phyloP scores from a whole-genome alignment of 1,284 basidiomycete species.

The Ustilago crameri region DNA sequence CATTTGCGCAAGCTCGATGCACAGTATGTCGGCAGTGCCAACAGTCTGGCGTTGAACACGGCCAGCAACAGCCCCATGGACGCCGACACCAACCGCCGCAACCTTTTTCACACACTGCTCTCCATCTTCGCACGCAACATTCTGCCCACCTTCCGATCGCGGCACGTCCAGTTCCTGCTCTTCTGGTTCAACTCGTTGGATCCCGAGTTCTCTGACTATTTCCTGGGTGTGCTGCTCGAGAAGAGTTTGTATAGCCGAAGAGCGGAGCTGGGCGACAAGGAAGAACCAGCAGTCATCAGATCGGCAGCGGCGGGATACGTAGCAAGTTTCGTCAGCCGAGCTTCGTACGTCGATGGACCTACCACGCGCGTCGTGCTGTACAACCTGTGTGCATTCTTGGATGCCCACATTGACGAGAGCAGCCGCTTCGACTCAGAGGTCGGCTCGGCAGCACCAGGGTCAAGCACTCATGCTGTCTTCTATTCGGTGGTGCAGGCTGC shows the following conservation, averaged over 20 bases:
- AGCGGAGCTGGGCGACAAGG: slow-evolving; percentile 33
- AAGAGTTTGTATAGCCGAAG: slow-evolving; percentile 78
- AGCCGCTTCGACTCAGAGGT: slow-evolving; percentile 61
- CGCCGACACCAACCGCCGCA: slow-evolving; percentile 46
- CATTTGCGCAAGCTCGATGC: slow-evolving; percentile 74
- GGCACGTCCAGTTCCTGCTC: slow-evolving; percentile 95
- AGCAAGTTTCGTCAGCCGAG: slow-evolving; percentile 90
- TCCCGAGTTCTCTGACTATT: slow-evolving; percentile 87
- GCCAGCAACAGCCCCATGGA: slow-evolving; percentile 38
- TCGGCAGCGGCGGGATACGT: slow-evolving; percentile 65
- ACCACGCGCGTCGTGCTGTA: slow-evolving; percentile 81
- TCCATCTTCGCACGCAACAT: slow-evolving; percentile 93
- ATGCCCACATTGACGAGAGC: slow-evolving; percentile 72
- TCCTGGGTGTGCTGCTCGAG: slow-evolving; percentile 90
- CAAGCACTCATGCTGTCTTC: slow-evolving; percentile 72
- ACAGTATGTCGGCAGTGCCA: slow-evolving; percentile 40
- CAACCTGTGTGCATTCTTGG: slow-evolving; percentile 85
- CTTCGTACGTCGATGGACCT: slow-evolving; percentile 82
- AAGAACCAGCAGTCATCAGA: slow-evolving; percentile 60
- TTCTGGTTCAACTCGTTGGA: slow-evolving; percentile 95
- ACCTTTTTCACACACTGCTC: slow-evolving; percentile 82
- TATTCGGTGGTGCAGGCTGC: slow-evolving; percentile 93
- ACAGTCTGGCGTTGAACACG: slow-evolving; percentile 17
- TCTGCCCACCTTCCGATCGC: slow-evolving; percentile 92
- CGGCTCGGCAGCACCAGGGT: slow-evolving; percentile 48